These are phyloP conservation scores for Penicillium hordei DNA, from an alignment of 2,329 filamentous ascomycete genomes.

Conservation along the genomic window DNA sequence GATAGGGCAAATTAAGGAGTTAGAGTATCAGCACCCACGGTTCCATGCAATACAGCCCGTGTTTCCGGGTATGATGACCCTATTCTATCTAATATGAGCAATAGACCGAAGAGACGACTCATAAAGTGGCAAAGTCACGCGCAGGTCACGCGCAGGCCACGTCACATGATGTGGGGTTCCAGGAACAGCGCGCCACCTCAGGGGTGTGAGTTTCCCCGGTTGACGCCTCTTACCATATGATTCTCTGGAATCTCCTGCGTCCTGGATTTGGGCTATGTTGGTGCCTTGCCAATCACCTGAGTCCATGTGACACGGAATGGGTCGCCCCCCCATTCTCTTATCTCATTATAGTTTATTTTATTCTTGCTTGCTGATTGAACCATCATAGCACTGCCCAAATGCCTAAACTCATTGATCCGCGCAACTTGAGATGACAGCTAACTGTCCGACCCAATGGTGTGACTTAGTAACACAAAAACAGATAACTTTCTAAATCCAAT, in stretches of 20 bases:
- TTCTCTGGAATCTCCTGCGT: neutral
- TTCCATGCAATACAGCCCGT: neutral
- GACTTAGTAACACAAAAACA: slow-evolving; percentile 6
- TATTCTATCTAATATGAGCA: neutral
- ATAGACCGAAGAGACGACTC: slow-evolving; percentile 1
- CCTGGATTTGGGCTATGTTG: neutral
- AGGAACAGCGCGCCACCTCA: slow-evolving; percentile 11
- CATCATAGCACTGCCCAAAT: neutral
- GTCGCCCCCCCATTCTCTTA: neutral
- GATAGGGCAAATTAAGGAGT: neutral
- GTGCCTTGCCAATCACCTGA: slow-evolving; percentile 1
- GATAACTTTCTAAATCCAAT: slow-evolving; percentile 9
- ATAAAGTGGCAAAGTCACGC: slow-evolving; percentile 12
- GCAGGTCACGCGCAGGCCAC: slow-evolving; percentile 1
- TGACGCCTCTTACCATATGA: neutral
- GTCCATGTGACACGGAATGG: slow-evolving; percentile 8
- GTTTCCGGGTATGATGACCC: neutral
- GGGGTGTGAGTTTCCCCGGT: slow-evolving; percentile 14
- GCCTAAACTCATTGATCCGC: neutral
- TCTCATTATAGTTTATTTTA: neutral
- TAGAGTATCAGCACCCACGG: neutral
- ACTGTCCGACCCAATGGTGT: slow-evolving; percentile 13
- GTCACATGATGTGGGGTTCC: slow-evolving; percentile 12
- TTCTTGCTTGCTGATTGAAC: neutral
- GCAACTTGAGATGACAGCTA: slow-evolving; percentile 12